Percentiles rank a stretch among this genome's conserved stretches.
Conservation (phyloP, 2,329 filamentous ascomycete species). For the Dothistroma septosporum region DNA sequence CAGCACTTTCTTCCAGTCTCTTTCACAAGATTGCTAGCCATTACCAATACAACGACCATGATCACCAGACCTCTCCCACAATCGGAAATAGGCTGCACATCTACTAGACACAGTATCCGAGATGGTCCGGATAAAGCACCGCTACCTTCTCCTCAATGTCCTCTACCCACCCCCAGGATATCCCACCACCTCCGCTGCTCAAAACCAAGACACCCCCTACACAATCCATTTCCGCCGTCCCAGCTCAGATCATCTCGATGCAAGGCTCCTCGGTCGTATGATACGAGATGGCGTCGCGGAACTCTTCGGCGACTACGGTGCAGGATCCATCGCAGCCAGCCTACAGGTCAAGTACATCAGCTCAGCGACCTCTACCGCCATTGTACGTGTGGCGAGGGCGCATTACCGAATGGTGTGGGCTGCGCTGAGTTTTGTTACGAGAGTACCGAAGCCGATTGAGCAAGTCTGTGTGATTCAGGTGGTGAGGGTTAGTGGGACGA, state of each 20-base stretch:
- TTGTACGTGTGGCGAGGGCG: constrained; percentile 75
- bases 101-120: background rate
- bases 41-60: background rate
- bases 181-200: constrained; percentile 22
- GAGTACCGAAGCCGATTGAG: constrained; percentile 57
- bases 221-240: constrained; percentile 74
- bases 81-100: background rate
- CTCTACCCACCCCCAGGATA: constrained; percentile 66
- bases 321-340: constrained; percentile 66
- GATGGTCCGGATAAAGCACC: constrained; percentile 96
- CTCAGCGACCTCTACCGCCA: constrained; percentile 87
- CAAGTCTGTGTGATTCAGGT: constrained; percentile 75
- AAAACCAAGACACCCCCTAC: constrained; percentile 46
- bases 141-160: constrained; percentile 92
- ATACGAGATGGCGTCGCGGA: constrained; percentile 67
- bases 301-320: constrained; percentile 85
- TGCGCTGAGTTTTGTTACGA: constrained; percentile 74
- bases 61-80: background rate
- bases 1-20: background rate
- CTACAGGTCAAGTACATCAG: constrained; percentile 88
- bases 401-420: constrained; percentile 89
- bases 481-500: constrained; percentile 84
- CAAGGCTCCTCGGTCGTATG: constrained; percentile 61
- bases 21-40: background rate
- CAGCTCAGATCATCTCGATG: constrained; percentile 66